A percentile compares a stretch with the other conserved stretches of the same genome.
These are phyloP conservation scores for Aspergillus amoenus DNA, from an alignment of 2,329 filamentous ascomycete genomes.

Conservation along the genomic window DNA sequence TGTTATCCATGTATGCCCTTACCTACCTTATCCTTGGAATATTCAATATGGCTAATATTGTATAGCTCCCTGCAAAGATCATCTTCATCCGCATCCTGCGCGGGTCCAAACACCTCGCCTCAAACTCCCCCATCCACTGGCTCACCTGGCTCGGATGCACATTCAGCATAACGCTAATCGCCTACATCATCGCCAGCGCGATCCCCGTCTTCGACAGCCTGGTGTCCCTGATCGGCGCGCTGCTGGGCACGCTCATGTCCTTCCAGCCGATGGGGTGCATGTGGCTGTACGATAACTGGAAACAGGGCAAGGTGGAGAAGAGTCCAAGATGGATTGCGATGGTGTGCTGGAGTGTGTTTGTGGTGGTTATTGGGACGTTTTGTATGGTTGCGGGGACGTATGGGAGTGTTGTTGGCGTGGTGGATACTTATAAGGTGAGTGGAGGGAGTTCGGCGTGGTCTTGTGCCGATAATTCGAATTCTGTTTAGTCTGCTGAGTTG, in stretches of 20 bases:
- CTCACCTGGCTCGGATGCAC: conserved; percentile 25
- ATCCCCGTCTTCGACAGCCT: conserved; percentile 28
- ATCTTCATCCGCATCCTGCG: conserved; percentile 24
- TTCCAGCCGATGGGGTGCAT: conserved; percentile 21
- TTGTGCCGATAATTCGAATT: conserved; percentile 45
- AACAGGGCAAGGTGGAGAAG: not conserved
- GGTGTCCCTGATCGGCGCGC: conserved; percentile 26
- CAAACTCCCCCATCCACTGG: conserved; percentile 26
- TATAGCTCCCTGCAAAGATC: conserved; percentile 21
- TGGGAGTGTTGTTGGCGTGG: conserved; percentile 43
- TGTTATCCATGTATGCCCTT: conserved; percentile 20
- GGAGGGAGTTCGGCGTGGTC: conserved; percentile 43
- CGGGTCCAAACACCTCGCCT: conserved; percentile 21
- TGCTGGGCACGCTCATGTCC: conserved; percentile 22
- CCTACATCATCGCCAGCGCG: conserved; percentile 28
- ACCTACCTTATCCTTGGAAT: too few species aligned
- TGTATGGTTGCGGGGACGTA: conserved; percentile 49
- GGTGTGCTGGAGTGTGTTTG: conserved; percentile 3
- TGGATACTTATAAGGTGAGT: conserved; percentile 35
- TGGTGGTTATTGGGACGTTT: conserved; percentile 36
- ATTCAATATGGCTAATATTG: too few species aligned
- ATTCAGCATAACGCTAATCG: conserved; percentile 16
- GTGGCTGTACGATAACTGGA: conserved; percentile 22
- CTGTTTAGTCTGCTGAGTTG: not conserved
- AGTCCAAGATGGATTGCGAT: not conserved